phyloP scores from a whole-genome alignment of 1,284 basidiomycete genomes.

The Xerocomus minutiporus region DNA sequence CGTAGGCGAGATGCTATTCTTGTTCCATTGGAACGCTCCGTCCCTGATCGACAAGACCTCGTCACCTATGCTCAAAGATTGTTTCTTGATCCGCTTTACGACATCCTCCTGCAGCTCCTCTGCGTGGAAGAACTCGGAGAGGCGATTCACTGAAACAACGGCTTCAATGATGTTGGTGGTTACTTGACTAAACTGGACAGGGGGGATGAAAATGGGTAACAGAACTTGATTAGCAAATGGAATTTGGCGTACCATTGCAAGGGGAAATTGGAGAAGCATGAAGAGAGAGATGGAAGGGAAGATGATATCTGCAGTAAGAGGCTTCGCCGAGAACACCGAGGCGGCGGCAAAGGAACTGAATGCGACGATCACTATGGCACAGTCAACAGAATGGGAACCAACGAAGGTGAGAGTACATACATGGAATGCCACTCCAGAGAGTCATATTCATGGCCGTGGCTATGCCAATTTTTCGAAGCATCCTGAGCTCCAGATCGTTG shows the following conservation, averaged over 20 bases:
- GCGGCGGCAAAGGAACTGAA: conserved; percentile 87
- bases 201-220: conserved; percentile 37
- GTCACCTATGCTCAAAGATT: conserved; percentile 56
- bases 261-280: conserved; percentile 84
- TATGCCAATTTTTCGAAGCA: conserved; percentile 80
- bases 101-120: conserved; percentile 81
- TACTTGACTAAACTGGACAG: conserved; percentile 58
- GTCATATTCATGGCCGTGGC: conserved; percentile 58
- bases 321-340: conserved; percentile 60
- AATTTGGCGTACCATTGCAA: conserved; percentile 63
- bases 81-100: conserved; percentile 46
- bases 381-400: conserved; percentile 46
- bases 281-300: conserved; percentile 95
- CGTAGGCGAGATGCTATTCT: conserved; percentile 32
- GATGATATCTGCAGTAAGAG: conserved; percentile 86
- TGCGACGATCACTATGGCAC: conserved; percentile 66
- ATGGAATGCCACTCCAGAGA: conserved; percentile 65
- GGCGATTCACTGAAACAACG: conserved; percentile 77
- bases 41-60: conserved; percentile 66
- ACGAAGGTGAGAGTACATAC: conserved; percentile 45
- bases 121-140: conserved; percentile 73
- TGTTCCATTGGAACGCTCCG: conserved; percentile 79
- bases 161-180: conserved; percentile 81
- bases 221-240: conserved; percentile 36
- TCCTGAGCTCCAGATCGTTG: conserved; percentile 80